Conservation (phyloP, 2,329 filamentous ascomycete genomes). For the Fusarium buharicum region DNA sequence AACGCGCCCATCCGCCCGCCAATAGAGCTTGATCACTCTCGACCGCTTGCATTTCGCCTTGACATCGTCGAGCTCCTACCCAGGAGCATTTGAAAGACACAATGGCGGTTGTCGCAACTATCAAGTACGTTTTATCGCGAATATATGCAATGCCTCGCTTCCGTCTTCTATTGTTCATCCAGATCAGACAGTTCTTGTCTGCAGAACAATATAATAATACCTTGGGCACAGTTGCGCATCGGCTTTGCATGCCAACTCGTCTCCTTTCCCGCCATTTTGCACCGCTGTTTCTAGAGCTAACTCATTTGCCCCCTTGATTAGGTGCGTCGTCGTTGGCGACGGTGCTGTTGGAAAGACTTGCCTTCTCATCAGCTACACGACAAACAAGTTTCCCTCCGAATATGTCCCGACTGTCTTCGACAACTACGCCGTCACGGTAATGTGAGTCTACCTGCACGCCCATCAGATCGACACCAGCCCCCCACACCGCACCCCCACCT, state of each 20-base stretch:
- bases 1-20: constrained; percentile 39
- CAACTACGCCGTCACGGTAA: constrained; percentile 99
- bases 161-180: constrained; percentile 9
- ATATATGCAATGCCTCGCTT: constrained; percentile 19
- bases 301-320: constrained; percentile 52
- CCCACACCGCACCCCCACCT: constrained; percentile 25
- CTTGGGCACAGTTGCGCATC: constrained; percentile 29
- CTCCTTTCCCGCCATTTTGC: constrained; percentile 2
- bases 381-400: constrained; percentile 99
- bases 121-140: constrained; percentile 62
- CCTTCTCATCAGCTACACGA: constrained; percentile 98
- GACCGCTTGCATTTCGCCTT: constrained; percentile 39
- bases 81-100: constrained; percentile 53
- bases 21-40: constrained; percentile 41
- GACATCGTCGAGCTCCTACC: constrained; percentile 49
- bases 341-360: constrained; percentile 99
- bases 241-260: constrained; percentile 13
- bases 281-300: constrained; percentile 33
- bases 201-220: constrained; percentile 1
- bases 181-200: constrained; percentile 4
- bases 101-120: constrained; percentile 72
- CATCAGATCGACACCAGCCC: constrained; percentile 30
- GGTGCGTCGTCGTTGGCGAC: constrained; percentile 98
- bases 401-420: constrained; percentile 99
- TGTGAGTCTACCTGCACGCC: constrained; percentile 72